phyloP scores from a whole-genome alignment of 306 rosid species.

The Vigna angularis region DNA sequence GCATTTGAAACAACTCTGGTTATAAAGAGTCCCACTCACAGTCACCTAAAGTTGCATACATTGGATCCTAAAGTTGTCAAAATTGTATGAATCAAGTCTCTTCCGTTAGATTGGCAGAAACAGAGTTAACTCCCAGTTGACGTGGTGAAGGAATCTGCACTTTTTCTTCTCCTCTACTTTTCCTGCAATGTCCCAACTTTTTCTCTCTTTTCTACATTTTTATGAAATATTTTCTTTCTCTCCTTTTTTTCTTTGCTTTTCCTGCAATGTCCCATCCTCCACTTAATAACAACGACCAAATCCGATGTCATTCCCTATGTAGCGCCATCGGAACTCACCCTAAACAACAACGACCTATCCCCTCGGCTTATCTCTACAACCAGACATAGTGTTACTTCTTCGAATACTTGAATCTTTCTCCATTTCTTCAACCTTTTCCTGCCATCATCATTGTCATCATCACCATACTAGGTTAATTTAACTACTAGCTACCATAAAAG shows the following conservation, averaged over 20 bases:
- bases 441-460: constrained; percentile 22
- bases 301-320: constrained; percentile 70
- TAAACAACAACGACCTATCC: constrained; percentile 58
- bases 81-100: too few species aligned
- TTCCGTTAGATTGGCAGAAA: too few species aligned
- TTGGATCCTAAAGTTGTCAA: too few species aligned
- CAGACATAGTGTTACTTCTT: constrained; percentile 15
- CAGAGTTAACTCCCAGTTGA: too few species aligned
- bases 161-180: too few species aligned
- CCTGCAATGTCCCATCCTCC: too few species aligned
- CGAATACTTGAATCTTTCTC: constrained; percentile 56
- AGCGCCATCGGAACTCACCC: constrained; percentile 55
- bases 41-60: constrained; percentile 54
- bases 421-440: constrained; percentile 59
- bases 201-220: too few species aligned
- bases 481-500: not conserved
- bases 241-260: too few species aligned
- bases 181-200: too few species aligned
- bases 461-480: constrained; percentile 25
- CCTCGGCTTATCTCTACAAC: constrained; percentile 54
- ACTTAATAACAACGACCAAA: constrained; percentile 41
- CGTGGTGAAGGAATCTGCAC: too few species aligned
- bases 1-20: constrained; percentile 91
- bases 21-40: constrained; percentile 87
- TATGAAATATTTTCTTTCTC: too few species aligned